A percentile compares a stretch with the other conserved stretches of the same genome.
phyloP scores from a whole-genome alignment of 192 early-diverging fungal genomes.

The Coemansia sp. region DNA sequence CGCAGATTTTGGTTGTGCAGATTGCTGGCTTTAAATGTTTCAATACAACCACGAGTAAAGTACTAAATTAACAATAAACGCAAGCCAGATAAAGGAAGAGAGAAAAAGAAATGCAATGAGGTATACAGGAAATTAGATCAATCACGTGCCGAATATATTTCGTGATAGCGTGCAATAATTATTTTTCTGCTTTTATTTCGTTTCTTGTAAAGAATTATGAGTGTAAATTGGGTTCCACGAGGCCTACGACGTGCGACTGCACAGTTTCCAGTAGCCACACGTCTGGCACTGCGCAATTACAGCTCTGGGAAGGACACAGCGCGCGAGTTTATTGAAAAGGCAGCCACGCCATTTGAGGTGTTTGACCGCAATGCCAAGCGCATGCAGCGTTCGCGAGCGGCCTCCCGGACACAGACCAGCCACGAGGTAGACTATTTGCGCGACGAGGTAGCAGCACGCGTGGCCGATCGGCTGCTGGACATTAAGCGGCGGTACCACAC shows the following conservation, averaged over 20 bases:
- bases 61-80: background rate
- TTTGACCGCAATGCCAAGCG: constrained; percentile 82
- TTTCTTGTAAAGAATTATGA: background rate
- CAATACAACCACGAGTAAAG: background rate
- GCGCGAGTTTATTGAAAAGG: constrained; percentile 43
- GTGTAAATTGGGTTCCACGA: background rate
- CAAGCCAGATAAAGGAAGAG: background rate
- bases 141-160: background rate
- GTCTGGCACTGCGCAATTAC: background rate
- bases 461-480: constrained; percentile 89
- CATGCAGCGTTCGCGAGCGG: constrained; percentile 76
- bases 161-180: too few species aligned
- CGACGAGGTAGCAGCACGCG: constrained; percentile 83
- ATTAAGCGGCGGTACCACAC: constrained; percentile 84
- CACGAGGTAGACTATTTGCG: constrained; percentile 85
- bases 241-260: background rate
- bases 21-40: background rate
- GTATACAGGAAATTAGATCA: background rate
- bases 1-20: background rate
- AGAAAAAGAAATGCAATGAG: background rate
- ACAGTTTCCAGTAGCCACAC: background rate
- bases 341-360: constrained; percentile 56
- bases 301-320: constrained; percentile 45
- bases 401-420: constrained; percentile 56
- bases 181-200: too few species aligned